Conservation (phyloP, 768 basidiomycete species). For the Podaxis carcinomalis region DNA sequence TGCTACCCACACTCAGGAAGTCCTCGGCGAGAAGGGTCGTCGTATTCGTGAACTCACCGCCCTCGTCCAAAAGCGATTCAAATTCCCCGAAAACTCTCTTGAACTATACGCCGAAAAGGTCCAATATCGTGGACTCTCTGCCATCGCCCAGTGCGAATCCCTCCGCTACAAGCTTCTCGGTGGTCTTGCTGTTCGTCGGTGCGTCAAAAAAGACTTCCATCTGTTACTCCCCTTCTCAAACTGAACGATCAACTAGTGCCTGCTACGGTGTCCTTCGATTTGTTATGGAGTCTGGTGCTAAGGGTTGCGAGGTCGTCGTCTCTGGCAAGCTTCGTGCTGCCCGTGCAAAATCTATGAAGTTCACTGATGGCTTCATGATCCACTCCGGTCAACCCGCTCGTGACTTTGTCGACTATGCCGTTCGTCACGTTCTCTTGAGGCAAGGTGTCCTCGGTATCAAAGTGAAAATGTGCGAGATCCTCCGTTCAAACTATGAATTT, state of each 20-base stretch:
- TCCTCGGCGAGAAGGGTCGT: conserved; percentile 98
- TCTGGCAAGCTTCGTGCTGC: conserved; percentile 99
- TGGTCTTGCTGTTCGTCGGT: conserved; percentile 98
- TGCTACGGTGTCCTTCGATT: conserved; percentile 99
- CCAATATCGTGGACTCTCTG: conserved; percentile 95
- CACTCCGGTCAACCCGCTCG: conserved; percentile 97
- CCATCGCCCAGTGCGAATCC: conserved; percentile 97
- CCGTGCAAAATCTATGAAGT: conserved; percentile 99
- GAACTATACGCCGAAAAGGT: conserved; percentile 99
- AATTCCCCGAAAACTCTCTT: conserved; percentile 97
- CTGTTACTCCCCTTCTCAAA: not conserved
- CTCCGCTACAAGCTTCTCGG: conserved; percentile 99
- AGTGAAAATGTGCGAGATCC: conserved; percentile 82
- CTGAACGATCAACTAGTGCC: conserved; percentile 18
- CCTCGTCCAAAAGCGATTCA: conserved; percentile 99
- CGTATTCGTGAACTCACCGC: conserved; percentile 98
- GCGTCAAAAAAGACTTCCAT: conserved; percentile 24
- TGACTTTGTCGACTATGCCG: conserved; percentile 97
- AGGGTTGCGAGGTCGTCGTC: conserved; percentile 99
- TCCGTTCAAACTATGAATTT: not conserved
- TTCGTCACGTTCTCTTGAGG: conserved; percentile 94
- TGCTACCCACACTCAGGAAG: conserved; percentile 98
- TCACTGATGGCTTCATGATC: conserved; percentile 99
- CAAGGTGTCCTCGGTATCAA: conserved; percentile 99
- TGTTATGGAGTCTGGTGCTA: conserved; percentile 99